These are phyloP conservation scores for Monosporozyma aerobia DNA, from an alignment of 805 yeast genomes.

Conservation along the genomic window DNA sequence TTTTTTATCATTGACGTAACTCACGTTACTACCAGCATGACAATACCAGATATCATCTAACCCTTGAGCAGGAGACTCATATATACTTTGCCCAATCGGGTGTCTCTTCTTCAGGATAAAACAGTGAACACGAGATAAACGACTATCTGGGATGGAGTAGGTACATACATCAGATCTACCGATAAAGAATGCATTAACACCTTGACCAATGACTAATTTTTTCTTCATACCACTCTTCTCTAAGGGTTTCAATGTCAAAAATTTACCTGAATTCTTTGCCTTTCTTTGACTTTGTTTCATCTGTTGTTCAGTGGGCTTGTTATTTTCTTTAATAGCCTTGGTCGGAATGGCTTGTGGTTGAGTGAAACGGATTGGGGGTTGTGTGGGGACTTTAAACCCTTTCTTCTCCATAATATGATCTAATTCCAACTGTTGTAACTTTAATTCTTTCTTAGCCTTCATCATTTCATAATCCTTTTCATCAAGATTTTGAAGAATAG, in stretches of 20 bases:
- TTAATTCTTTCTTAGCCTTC: conserved; percentile 8
- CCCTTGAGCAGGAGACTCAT: conserved; percentile 66
- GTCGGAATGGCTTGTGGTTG: conserved; percentile 12
- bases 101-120: conserved; percentile 54
- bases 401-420: conserved; percentile 9
- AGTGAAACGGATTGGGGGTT: conserved; percentile 22
- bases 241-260: conserved; percentile 49
- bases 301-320: background rate
- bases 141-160: conserved; percentile 53
- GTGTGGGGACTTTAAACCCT: conserved; percentile 25
- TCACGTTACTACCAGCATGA: conserved; percentile 73
- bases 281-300: background rate
- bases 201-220: conserved; percentile 55
- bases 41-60: conserved; percentile 70
- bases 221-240: conserved; percentile 37
- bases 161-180: conserved; percentile 66
- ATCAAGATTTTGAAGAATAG: conserved; percentile 31
- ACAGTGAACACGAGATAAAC: conserved; percentile 83
- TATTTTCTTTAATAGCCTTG: conserved; percentile 3
- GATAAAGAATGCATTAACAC: conserved; percentile 54
- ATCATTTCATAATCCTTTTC: conserved; percentile 26
- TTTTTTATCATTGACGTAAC: conserved; percentile 53
- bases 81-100: conserved; percentile 45
- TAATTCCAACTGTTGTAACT: conserved; percentile 9
- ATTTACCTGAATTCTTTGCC: conserved; percentile 38